Conservation (phyloP, 352 stramenopile genomes). For the Pythium chondricola region DNA sequence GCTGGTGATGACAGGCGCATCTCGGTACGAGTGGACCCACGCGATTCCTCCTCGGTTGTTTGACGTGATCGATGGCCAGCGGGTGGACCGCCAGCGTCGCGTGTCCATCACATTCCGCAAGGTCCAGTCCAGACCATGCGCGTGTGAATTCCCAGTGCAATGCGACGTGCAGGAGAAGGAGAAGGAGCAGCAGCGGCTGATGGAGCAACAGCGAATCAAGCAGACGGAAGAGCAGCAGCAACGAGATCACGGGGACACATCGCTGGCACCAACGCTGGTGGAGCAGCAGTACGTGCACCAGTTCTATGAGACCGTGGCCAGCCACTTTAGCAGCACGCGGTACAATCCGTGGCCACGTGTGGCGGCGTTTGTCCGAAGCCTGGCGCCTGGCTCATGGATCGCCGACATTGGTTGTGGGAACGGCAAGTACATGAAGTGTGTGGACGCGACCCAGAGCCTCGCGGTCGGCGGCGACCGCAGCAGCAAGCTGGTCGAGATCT, state of each 20-base stretch:
- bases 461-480: slow-evolving; percentile 68
- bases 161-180: slow-evolving; percentile 41
- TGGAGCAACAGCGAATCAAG: slow-evolving; percentile 3
- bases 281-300: slow-evolving; percentile 82
- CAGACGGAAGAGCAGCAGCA: slow-evolving; percentile 9
- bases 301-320: slow-evolving; percentile 82
- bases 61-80: slow-evolving; percentile 76
- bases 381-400: slow-evolving; percentile 56
- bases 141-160: slow-evolving; percentile 60
- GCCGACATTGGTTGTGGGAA: slow-evolving; percentile 84
- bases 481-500: slow-evolving; percentile 57
- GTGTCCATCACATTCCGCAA: slow-evolving; percentile 88
- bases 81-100: slow-evolving; percentile 54
- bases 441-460: slow-evolving; percentile 37
- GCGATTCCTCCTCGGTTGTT: slow-evolving; percentile 76
- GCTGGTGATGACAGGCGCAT: slow-evolving; percentile 75
- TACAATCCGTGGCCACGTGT: slow-evolving; percentile 82
- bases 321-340: slow-evolving; percentile 82
- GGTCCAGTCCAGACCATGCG: slow-evolving; percentile 58
- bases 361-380: slow-evolving; percentile 49
- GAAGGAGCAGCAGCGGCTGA: neutral
- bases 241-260: no score
- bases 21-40: slow-evolving; percentile 87
- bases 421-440: slow-evolving; percentile 87
- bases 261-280: slow-evolving; percentile 46